Evolutionary conservation across 2,329 filamentous ascomycete genomes (phyloP), one percentile per base, ranked within the genome.

Genomic region (Magnaporthiopsis rhizophila): DNA sequence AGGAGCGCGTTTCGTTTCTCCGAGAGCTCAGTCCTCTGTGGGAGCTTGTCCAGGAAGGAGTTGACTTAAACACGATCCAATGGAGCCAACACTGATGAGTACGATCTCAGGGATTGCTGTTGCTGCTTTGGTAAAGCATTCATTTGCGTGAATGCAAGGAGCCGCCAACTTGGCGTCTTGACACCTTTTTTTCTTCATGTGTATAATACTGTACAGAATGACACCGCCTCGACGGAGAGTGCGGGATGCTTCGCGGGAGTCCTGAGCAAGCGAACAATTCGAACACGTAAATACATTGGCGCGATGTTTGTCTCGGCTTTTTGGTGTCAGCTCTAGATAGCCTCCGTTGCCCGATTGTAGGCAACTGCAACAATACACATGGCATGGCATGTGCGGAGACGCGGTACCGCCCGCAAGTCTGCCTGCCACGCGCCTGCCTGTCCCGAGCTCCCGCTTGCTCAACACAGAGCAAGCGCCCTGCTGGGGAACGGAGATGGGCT

Each of bases 41-140:
- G 95, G 95, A 99, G 78, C 79, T 99, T 68, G 95, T 99, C 15
- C 95, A 99, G 79, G 95, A 99, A 76, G 95, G 95, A 21, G 86
- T 99, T 68, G 95, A 97, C 74, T 80, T 99, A 69, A 91, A 96
- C 78, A 97, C 92, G 58, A 99, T 99, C 72, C 89, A 99, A 79
- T 99, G 95, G 95, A 96, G 90, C 74, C 93, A 97, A 80, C 95
- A 99, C 77, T 98, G 81, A 84, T 62, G 36, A 28, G 26, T 38
- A 21, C 2, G 28, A 30, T 26, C 60, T 28, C 26, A n/a, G 45
- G 26, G 28, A 24, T 15, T 50, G 2, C 12, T 28, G 56, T 28
- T 8, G 24, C 45, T 53, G 45, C 21, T 53, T 53, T 53, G 45
- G 36, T 38, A 38, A 53, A 50, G 36, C 24, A 26, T 62, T 62